Base-by-base conservation (phyloP, 768 basidiomycete species). In the Hydnum rufescens region DNA sequence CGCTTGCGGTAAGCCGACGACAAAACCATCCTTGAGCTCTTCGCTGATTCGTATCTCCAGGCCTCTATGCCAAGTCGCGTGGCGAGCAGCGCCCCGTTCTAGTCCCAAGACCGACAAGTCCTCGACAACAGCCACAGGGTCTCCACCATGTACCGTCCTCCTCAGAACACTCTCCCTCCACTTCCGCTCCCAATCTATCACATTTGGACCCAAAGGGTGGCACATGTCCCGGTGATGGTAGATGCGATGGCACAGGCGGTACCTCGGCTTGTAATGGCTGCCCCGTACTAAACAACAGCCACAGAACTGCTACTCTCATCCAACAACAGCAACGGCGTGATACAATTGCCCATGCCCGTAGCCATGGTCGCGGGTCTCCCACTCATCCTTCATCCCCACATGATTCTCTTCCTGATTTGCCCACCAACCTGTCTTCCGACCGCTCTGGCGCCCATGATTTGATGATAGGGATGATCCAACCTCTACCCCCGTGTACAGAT, bases 151-250 rank as follows among this genome's bases (percentile, higher is more conserved):
- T 8, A 19, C 36, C 36, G 36, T 39, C 8, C 36, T 8, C 36
- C 36, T 19, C 8, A 8, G 36, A 8, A 8, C 36, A 39, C 36
- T 19, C 36, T 47, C 25, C 13, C 44, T 16, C 44, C 44, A 13
- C 44, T 16, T 47, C 44, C 23, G 13, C 26, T 23, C 23, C 13
- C 26, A 13, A 8, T 28, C 13, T 8, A 28, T 13, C 44, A 25
- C 44, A 47, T 16, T 47, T n/a, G n/a, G n/a, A n/a, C n/a, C n/a
- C n/a, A n/a, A n/a, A 25, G 13, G 44, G 26, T 30, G 49, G 49
- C 1, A 92, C 92, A n/a, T 99, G 95, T 66, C 95, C 95, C 3
- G 95, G 95, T 53, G 95, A 96, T 67, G 95, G 95, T 31, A 76
- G 86, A 59, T 99, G 95, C 68, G 88, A 99, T 67, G 95, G 95